Base-by-base conservation (phyloP, 202 grass and related monocot species). In the Bolboschoenoplectus hybrid region DNA sequence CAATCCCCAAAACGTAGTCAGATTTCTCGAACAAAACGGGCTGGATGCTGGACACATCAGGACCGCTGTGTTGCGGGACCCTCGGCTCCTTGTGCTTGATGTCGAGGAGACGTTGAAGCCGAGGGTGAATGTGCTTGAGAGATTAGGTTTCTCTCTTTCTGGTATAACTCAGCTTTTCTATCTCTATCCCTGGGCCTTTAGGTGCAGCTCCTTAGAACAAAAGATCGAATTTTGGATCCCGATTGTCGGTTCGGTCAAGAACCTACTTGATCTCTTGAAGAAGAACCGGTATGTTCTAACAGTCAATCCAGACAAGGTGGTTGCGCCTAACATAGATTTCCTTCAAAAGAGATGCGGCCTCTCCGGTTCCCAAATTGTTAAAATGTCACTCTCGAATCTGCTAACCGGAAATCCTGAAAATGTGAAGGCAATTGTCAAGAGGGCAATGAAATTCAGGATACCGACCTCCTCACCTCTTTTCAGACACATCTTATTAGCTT, bases 271-370 rank as follows among this genome's bases (percentile, higher is more conserved):
- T 7, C 35, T 77, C 47, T 0, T 89, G 0, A 86, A 58, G 80
- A 17, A 17, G 63, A 66, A 79, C 71, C 9, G 8, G 0, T 12
- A 2, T 9, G n/a, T 91, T 74, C 80, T 92, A 1, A n/a, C 5
- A 1, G 7, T 0, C 2, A 41, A 77, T 80, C 3, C 81, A 1
- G 85, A 95, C 6, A 88, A 80, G 52, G 56, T 78, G 19, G 9
- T 64, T 19, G 57, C 46, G 78, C 93, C 88, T 61, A 94, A 94
- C 73, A 55, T 94, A n/a, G 40, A 69, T 26, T 20, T 90, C 16
- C 60, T 95, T 58, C 74, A 84, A 62, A 49, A 86, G 73, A 83
- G 6, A 68, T 92, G 79, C n/a, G 85, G 87, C 4, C 38, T 95
- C 44, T 53, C 57, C 39, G 52, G 32, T 40, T 26, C 40, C 5